These are phyloP conservation scores for Fusarium sp. DNA, from an alignment of 2,329 filamentous ascomycete species.

Conservation along the genomic window DNA sequence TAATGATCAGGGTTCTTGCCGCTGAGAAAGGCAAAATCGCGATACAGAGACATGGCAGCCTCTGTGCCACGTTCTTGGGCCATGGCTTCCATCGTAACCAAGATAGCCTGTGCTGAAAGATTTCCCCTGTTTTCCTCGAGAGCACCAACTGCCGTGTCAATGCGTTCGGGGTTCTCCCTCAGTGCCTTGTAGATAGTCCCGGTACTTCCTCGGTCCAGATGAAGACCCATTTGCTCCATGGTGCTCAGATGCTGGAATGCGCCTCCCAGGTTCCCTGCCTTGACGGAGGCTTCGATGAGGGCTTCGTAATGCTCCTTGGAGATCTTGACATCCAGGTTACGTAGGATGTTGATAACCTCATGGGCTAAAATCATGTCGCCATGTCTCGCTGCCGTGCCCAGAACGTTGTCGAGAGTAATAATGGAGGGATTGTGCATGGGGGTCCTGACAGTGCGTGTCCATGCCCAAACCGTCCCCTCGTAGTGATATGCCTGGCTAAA, in stretches of 20 bases:
- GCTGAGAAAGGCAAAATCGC: constrained; percentile 45
- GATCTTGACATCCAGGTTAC: constrained; percentile 58
- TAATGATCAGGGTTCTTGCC: constrained; percentile 42
- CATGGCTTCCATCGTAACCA: constrained; percentile 51
- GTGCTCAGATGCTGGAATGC: constrained; percentile 79
- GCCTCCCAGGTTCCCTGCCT: constrained; percentile 68
- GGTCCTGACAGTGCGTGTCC: constrained; percentile 72
- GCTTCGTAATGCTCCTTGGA: constrained; percentile 81
- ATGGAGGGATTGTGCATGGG: constrained; percentile 61
- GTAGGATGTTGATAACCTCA: constrained; percentile 70
- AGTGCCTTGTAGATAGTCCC: constrained; percentile 71
- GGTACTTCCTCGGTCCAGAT: constrained; percentile 71
- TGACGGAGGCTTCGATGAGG: constrained; percentile 77
- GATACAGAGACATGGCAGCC: constrained; percentile 50
- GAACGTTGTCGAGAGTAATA: constrained; percentile 74
- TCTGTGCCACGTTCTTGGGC: constrained; percentile 46
- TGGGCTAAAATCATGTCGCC: constrained; percentile 77
- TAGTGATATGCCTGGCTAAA: constrained; percentile 75
- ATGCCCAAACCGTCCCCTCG: constrained; percentile 75
- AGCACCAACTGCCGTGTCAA: constrained; percentile 64
- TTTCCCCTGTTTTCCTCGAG: constrained; percentile 59
- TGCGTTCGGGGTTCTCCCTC: constrained; percentile 56
- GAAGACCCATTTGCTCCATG: constrained; percentile 69
- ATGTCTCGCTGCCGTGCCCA: constrained; percentile 77
- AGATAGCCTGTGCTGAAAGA: constrained; percentile 53